Evolutionary conservation across 345 rosid genomes (phyloP), one percentile per base, ranked within the genome.

Genomic region (Eucalyptus tenuipes): DNA sequence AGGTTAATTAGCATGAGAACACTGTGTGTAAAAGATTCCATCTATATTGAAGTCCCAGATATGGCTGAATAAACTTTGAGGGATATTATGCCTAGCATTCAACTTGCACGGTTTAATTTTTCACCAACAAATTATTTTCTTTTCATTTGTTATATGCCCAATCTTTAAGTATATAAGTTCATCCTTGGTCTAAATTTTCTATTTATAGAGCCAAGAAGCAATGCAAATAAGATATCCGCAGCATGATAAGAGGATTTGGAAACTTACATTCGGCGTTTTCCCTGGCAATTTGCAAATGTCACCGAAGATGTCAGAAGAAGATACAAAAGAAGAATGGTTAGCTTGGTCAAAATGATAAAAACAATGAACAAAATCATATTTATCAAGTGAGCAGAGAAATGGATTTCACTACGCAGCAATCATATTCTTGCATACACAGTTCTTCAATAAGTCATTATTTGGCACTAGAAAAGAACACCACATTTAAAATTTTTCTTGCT

Each of bases 221-320:
- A 84, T 20, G n/a, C 15, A 33, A 88, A 88, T 85, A 18, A 25
- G 80, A 11, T 33, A 49, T 66, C 81, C n/a, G 82, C 75, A 61
- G 40, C 48, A 52, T 49, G 44, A 87, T 47, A 85, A 80, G 79
- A 90, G 68, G 81, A 87, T 86, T 84, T 15, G 64, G 85, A 82
- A 87, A 94, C 97, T 94, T 92, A 95, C 97, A 88, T 94, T 90
- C 12, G 95, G 96, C 52, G 96, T 95, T 89, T 94, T 93, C 87
- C 97, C 96, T 95, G 93, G 84, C 55, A 92, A 49, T 89, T 29
- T 90, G 88, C 91, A 64, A 45, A 89, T 42, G 89, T 86, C 85
- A 75, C 87, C 84, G 52, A 84, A 89, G 50, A 75, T 57, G 85
- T 84, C 89, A 71, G 88, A 33, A 85, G 20, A 87, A 61, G 44